Percentiles rank a stretch among this genome's conserved stretches.
Conservation (phyloP, 176 grass and related monocot genomes). For the Oryza glumipatula region DNA sequence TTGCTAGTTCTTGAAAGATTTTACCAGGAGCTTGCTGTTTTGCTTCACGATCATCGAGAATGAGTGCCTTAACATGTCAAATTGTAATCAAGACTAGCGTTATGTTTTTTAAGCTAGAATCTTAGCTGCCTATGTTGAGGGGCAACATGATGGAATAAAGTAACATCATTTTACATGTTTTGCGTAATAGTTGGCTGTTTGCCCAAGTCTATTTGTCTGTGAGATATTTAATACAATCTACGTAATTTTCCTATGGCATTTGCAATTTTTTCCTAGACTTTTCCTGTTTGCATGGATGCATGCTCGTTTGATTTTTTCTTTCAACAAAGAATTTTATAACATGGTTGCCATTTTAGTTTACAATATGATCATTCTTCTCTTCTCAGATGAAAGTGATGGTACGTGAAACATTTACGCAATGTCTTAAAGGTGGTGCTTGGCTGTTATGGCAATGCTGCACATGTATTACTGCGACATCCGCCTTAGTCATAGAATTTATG, state of each 20-base stretch:
- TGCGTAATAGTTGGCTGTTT: neutral
- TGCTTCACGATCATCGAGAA: constrained; percentile 61
- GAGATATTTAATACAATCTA: constrained; percentile 12
- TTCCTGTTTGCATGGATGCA: constrained; percentile 10
- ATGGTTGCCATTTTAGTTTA: constrained; percentile 49
- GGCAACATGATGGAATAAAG: constrained; percentile 45
- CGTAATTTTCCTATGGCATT: neutral
- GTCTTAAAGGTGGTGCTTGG: constrained; percentile 62
- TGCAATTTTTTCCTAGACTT: neutral
- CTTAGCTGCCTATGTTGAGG: constrained; percentile 16
- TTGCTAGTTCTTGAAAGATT: constrained; percentile 76
- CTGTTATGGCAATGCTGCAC: constrained; percentile 48
- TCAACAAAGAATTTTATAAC: constrained; percentile 31
- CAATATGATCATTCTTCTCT: constrained; percentile 69
- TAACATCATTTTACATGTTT: constrained; percentile 10
- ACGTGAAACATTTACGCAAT: constrained; percentile 79
- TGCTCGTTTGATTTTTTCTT: constrained; percentile 37
- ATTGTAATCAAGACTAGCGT: constrained; percentile 42
- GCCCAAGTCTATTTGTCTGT: neutral
- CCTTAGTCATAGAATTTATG: constrained; percentile 44
- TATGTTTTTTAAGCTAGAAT: constrained; percentile 34
- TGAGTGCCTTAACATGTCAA: constrained; percentile 50
- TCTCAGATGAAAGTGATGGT: constrained; percentile 94
- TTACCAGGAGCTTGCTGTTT: constrained; percentile 71
- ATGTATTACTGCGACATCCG: neutral